Conservation (phyloP, 768 basidiomycete species). For the Suillus fuscotomentosus region DNA sequence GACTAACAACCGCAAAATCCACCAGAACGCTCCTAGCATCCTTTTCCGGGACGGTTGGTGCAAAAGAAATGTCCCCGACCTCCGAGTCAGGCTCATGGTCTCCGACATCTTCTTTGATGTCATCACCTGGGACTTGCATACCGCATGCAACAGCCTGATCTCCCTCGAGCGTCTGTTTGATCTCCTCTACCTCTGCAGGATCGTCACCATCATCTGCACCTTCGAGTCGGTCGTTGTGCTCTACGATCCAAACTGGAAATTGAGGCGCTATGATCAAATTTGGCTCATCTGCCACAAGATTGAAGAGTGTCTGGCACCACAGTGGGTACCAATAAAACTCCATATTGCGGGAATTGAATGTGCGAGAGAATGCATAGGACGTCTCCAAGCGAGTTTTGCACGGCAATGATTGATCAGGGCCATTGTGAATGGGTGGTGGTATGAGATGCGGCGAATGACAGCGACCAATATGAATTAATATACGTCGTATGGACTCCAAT, state of each 20-base stretch:
- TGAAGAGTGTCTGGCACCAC: no score
- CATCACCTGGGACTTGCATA: background rate
- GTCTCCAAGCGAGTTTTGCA: background rate
- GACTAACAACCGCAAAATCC: no score
- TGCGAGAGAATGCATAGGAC: background rate
- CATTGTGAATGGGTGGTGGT: background rate
- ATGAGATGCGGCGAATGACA: no score
- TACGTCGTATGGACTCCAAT: no score
- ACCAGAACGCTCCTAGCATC: no score
- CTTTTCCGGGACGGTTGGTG: no score
- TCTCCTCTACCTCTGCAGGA: background rate
- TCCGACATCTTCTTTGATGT: background rate
- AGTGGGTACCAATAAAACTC: background rate
- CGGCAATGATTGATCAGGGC: background rate
- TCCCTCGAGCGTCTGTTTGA: background rate
- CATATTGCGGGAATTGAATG: background rate
- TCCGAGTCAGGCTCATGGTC: background rate
- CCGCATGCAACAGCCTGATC: no score
- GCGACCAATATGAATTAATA: no score
- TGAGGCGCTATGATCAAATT: slow-evolving; percentile 2
- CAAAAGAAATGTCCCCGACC: no score
- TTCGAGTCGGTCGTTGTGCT: background rate
- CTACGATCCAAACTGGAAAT: background rate
- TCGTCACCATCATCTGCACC: background rate
- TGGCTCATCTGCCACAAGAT: background rate